Base-by-base conservation (phyloP, 345 rosid species). In the Noccaea bulbosa region DNA sequence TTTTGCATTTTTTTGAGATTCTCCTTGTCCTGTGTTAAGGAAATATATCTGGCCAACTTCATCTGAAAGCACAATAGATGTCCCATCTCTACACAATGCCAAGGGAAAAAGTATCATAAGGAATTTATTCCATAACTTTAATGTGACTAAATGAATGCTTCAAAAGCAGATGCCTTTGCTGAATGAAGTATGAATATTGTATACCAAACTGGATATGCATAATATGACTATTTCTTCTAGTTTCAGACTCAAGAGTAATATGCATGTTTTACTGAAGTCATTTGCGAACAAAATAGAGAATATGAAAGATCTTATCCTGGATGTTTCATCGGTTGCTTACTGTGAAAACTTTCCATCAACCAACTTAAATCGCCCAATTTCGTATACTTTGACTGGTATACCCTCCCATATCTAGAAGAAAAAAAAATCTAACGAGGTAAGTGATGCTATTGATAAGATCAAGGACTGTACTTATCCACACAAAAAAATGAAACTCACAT, bases 271-370 rank as follows among this genome's bases (percentile, higher is more conserved):
- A 50, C 33, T 43, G 52, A n/a, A 62, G 45, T 71, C 38, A 53
- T 71, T 64, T 43, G 48, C 58, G 17, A 38, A 48, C 66, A 65
- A 48, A 52, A 61, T 15, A 46, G 46, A 51, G 60, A 39, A 62
- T 39, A 56, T 16, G 62, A 33, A 45, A 52, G 65, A 20, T 44
- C 33, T 51, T 70, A 39, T 75, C 73, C 22, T 47, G 48, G 58
- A 63, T 35, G 46, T 68, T 41, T 37, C 49, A 52, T 44, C 14
- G 63, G 50, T 50, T 72, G 87, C 99, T 89, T 88, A 94, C 99
- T 97, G 89, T 72, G 99, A 91, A 83, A 94, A 94, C 80, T 94
- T 94, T 69, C 99, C 98, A 81, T 94, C 99, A 70, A 94, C 96
- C 87, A 94, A 79, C 86, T 91, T 88, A 79, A 88, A 91, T 44